Evolutionary conservation across 768 basidiomycete species (phyloP).

Genomic region (Mycena galericulata): DNA sequence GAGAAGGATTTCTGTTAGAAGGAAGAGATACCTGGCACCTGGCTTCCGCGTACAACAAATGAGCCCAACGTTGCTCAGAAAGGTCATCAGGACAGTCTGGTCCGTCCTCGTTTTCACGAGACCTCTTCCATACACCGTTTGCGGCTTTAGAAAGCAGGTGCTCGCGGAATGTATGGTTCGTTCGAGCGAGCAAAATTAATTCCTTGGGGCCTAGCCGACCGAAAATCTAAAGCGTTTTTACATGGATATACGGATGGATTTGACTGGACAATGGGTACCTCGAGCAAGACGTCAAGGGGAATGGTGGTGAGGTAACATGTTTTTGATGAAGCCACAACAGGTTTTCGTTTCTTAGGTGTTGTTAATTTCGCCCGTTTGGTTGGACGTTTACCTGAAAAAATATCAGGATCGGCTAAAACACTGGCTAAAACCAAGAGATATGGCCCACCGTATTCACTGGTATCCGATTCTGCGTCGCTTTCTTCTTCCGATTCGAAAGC

Average conservation of each 20-base stretch:
- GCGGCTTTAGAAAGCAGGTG: slow-evolving; percentile 38
- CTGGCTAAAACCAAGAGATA: too few relatives aligned
- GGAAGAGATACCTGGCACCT: slow-evolving; percentile 33
- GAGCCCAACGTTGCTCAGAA: slow-evolving; percentile 43
- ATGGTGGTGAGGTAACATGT: slow-evolving; percentile 28
- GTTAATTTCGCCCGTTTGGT: slow-evolving; percentile 17
- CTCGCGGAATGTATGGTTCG: slow-evolving; percentile 42
- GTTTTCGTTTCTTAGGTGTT: slow-evolving; percentile 3
- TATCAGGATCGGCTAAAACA: background rate
- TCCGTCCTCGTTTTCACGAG: slow-evolving; percentile 28
- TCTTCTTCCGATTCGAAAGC: slow-evolving; percentile 23
- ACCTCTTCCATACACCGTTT: slow-evolving; percentile 41
- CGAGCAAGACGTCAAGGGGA: slow-evolving; percentile 44
- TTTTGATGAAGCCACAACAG: background rate
- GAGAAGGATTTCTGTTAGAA: background rate
- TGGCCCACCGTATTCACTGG: slow-evolving; percentile 10
- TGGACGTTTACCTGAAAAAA: slow-evolving; percentile 9
- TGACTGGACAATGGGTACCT: slow-evolving; percentile 33
- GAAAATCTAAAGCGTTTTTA: slow-evolving; percentile 39
- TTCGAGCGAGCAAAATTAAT: slow-evolving; percentile 44
- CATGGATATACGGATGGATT: background rate
- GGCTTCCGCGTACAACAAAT: slow-evolving; percentile 39
- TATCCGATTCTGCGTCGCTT: slow-evolving; percentile 7
- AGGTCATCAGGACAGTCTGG: slow-evolving; percentile 40
- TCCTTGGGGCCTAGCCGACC: slow-evolving; percentile 44